Conservation (phyloP, 2,329 filamentous ascomycete genomes). For the Harringtonia lauricola region DNA sequence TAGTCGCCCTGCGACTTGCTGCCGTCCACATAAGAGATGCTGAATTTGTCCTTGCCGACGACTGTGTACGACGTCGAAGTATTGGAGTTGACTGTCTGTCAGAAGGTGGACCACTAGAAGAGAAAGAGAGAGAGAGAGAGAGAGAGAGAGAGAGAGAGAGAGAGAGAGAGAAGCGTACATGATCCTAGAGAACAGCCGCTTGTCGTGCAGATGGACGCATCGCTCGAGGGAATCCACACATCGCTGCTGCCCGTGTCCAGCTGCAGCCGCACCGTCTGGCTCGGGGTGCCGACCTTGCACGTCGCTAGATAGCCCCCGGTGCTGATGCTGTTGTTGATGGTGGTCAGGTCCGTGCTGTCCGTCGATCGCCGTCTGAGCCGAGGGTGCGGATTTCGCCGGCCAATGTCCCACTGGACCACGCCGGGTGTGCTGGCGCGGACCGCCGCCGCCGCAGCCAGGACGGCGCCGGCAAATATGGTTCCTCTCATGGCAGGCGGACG, state of each 20-base stretch:
- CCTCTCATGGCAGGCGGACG: slow-evolving; percentile 14
- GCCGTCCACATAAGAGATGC: slow-evolving; percentile 52
- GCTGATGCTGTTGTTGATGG: slow-evolving; percentile 31
- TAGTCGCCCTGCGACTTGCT: slow-evolving; percentile 47
- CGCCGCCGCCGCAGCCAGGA: slow-evolving; percentile 15
- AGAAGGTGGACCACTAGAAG: too few species aligned
- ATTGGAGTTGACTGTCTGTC: slow-evolving; percentile 31
- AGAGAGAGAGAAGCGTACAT: slow-evolving; percentile 10
- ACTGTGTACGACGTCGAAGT: slow-evolving; percentile 35
- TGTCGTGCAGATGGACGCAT: slow-evolving; percentile 27
- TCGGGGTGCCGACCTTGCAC: slow-evolving; percentile 44
- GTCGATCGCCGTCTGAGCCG: slow-evolving; percentile 24
- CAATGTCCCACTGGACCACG: slow-evolving; percentile 38
- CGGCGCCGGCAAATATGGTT: slow-evolving; percentile 11
- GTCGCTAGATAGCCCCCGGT: slow-evolving; percentile 45
- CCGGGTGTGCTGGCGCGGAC: slow-evolving; percentile 12
- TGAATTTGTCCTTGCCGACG: slow-evolving; percentile 32
- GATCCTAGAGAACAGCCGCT: slow-evolving; percentile 15
- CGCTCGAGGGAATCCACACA: slow-evolving; percentile 42
- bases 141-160: neutral
- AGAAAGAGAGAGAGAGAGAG: neutral
- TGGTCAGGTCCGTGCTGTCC: slow-evolving; percentile 26
- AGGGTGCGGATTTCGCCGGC: slow-evolving; percentile 21
- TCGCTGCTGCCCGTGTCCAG: slow-evolving; percentile 57
- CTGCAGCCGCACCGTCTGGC: slow-evolving; percentile 44